Percentiles rank a stretch among this genome's conserved stretches.
phyloP scores from a whole-genome alignment of 192 early-diverging fungal genomes.

The Haplosporangium gracile region DNA sequence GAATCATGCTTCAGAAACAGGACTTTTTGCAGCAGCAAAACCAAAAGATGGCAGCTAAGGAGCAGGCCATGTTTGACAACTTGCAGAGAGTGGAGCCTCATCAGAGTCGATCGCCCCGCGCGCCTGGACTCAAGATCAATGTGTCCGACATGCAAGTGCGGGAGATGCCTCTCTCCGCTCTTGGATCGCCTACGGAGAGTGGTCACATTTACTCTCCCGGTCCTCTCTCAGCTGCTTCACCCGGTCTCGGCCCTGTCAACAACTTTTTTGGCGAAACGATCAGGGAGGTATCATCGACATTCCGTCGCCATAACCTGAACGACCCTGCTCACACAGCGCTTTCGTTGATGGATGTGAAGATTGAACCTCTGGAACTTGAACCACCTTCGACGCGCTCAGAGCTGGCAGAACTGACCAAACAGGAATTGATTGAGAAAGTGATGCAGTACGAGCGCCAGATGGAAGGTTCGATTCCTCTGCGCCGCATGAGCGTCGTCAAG shows the following conservation, averaged over 20 bases:
- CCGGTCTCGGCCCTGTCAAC: constrained; percentile 23
- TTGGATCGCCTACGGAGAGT: constrained; percentile 39
- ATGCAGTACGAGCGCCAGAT: constrained; percentile 59
- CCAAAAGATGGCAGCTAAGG: constrained; percentile 43
- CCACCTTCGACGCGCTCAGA: constrained; percentile 37
- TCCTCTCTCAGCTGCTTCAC: constrained; percentile 48
- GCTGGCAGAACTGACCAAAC: constrained; percentile 42
- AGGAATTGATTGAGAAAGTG: constrained; percentile 59
- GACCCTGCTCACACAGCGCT: constrained; percentile 12
- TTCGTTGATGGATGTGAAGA: constrained; percentile 19
- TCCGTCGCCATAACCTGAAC: constrained; percentile 47
- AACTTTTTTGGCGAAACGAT: constrained; percentile 20
- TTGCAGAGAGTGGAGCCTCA: constrained; percentile 37
- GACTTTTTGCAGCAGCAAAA: constrained; percentile 48
- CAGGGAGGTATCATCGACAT: constrained; percentile 37
- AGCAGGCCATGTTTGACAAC: constrained; percentile 14
- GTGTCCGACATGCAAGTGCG: constrained; percentile 35
- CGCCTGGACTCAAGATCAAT: constrained; percentile 40
- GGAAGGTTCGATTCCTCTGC: constrained; percentile 32
- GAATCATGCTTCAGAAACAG: constrained; percentile 42
- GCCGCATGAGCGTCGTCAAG: constrained; percentile 35
- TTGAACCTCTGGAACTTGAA: constrained; percentile 28
- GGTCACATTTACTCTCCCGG: constrained; percentile 33
- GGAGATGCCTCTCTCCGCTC: constrained; percentile 27
- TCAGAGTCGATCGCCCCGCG: constrained; percentile 42